phyloP scores from a whole-genome alignment of 192 early-diverging fungal species.

The Backusella tuberculispora region DNA sequence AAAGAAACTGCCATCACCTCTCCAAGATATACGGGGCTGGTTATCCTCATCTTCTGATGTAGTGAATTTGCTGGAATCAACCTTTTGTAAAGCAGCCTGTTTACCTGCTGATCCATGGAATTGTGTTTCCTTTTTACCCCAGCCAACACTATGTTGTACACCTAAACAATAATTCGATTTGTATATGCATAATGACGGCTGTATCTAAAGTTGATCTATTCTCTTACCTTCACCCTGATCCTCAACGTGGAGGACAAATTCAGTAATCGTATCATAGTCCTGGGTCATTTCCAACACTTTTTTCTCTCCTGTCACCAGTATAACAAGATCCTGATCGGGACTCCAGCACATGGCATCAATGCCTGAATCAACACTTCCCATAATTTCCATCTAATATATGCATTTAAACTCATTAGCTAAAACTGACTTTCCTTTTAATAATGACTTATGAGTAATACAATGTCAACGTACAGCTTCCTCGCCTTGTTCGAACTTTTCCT shows the following conservation, averaged over 20 bases:
- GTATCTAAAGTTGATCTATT: not conserved
- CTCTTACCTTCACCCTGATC: slow-evolving; percentile 67
- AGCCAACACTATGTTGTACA: slow-evolving; percentile 82
- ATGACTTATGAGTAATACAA: not conserved
- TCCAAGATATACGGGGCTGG: slow-evolving; percentile 80
- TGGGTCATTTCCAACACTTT: slow-evolving; percentile 88
- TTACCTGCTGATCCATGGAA: slow-evolving; percentile 94
- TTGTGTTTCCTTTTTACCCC: slow-evolving; percentile 97
- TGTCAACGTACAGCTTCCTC: slow-evolving; percentile 35
- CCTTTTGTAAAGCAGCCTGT: slow-evolving; percentile 61
- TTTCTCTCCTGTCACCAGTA: slow-evolving; percentile 74
- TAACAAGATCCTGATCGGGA: slow-evolving; percentile 87
- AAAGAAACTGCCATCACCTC: slow-evolving; percentile 88
- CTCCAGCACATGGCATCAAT: slow-evolving; percentile 79
- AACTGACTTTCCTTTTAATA: slow-evolving; percentile 4
- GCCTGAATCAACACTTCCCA: slow-evolving; percentile 78
- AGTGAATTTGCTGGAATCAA: slow-evolving; percentile 42
- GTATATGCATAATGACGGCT: not conserved
- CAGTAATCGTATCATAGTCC: slow-evolving; percentile 88
- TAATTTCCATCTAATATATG: slow-evolving; percentile 54
- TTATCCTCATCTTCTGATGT: slow-evolving; percentile 72
- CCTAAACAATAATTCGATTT: slow-evolving; percentile 38
- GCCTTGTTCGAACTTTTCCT: slow-evolving; percentile 44
- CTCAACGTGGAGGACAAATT: slow-evolving; percentile 73
- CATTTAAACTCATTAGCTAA: not conserved